Base-by-base conservation (phyloP, 192 early-diverging fungal genomes). In the Backusella circina region DNA sequence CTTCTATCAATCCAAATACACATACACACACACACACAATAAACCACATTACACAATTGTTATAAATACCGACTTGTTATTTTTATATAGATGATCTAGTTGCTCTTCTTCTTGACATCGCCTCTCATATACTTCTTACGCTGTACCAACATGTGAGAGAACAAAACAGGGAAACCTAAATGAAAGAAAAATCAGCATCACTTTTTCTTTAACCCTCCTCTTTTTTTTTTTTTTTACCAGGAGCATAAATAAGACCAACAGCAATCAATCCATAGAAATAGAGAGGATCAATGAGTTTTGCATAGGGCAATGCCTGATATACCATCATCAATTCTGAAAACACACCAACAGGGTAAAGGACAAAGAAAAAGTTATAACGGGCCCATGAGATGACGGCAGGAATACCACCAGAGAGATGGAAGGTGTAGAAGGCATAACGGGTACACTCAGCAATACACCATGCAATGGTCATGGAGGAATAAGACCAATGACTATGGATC, bases 311-410 rank as follows among this genome's bases (percentile, higher is more conserved):
- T 36, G 90, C 86, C 44, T 88, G 88, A 80, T 88, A 94, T 68
- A 94, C 83, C 77, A 96, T 86, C 67, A 93, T 80, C 54, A 91
- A 84, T 85, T 99, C 97, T 44, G 91, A 91, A 61, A 87, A 85
- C 33, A 96, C 96, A 67, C 97, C 97, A 13, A 91, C 69, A 31
- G 97, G 97, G 81, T 99, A 99, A 35, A 99, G 86, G 28, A 96
- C 83, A 75, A 90, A 95, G 86, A 99, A 99, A 80, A 97, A 94
- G 70, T 91, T 97, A 85, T 99, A 99, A 75, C 97, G 91, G 77
- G 75, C 74, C 91, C 93, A 96, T 21, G 86, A 73, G 30, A 95
- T 74, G 39, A 81, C 77, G 6, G 64, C 75, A 13, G 90, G 88
- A 8, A 91, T 88, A 35, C 83, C 77, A 33, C 88, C 88, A 7